A percentile compares a stretch with the other conserved stretches of the same genome.
These are phyloP conservation scores for Coelastrella sp. DNA, from an alignment of 139 green algal species.

Conservation along the genomic window DNA sequence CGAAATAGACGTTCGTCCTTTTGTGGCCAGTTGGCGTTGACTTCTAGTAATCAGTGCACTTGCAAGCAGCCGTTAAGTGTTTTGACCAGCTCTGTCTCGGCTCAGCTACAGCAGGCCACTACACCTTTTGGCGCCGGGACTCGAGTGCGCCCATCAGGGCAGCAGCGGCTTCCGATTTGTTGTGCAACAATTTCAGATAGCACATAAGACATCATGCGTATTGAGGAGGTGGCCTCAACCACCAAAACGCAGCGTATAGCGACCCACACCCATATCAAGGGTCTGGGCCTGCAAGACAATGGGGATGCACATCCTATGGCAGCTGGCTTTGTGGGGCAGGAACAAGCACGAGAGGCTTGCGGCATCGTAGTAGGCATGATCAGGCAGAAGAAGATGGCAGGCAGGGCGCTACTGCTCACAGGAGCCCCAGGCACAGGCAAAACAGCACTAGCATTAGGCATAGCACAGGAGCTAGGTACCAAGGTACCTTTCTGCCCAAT, in stretches of 20 bases:
- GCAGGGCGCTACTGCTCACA: constrained; percentile 94
- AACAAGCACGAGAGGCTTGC: constrained; percentile 94
- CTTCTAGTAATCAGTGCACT: too few species aligned
- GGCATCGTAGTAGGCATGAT: constrained; percentile 99
- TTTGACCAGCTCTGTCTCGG: too few species aligned
- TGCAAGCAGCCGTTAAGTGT: too few species aligned
- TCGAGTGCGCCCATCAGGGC: neutral
- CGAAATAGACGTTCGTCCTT: neutral
- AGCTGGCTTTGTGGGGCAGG: constrained; percentile 96
- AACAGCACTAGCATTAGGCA: constrained; percentile 97
- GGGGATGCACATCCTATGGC: constrained; percentile 82
- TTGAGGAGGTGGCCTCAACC: constrained; percentile 96
- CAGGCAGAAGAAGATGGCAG: constrained; percentile 98
- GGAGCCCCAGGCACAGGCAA: constrained; percentile 98
- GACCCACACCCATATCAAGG: constrained; percentile 99
- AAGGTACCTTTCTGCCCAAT: constrained; percentile 99
- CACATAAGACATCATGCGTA: constrained; percentile 66
- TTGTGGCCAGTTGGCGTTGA: neutral
- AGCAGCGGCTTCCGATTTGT: neutral
- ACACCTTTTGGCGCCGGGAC: neutral
- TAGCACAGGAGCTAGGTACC: constrained; percentile 94
- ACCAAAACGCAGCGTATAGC: constrained; percentile 96
- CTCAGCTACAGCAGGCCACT: neutral
- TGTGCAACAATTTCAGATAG: neutral
- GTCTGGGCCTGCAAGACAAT: constrained; percentile 91